phyloP scores from a whole-genome alignment of 305 asterid genomes.

The Solanum hybrid region DNA sequence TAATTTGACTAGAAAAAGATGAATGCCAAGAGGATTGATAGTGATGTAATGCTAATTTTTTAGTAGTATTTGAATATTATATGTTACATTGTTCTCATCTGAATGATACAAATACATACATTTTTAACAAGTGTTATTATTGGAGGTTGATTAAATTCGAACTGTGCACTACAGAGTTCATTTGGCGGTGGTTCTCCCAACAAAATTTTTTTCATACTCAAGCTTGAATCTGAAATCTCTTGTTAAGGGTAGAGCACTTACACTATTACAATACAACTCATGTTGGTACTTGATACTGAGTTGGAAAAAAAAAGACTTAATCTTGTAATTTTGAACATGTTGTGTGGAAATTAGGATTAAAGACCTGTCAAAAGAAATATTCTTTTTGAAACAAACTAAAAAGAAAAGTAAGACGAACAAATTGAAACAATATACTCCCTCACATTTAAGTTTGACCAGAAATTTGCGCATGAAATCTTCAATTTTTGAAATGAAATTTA shows the following conservation, averaged over 20 bases:
- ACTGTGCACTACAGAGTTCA: fast-evolving
- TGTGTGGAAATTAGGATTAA: background rate
- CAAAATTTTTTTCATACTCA: fast-evolving
- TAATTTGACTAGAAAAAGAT: background rate
- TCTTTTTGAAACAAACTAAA: background rate
- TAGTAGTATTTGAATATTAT: background rate
- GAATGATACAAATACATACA: background rate
- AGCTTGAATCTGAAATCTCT: fast-evolving
- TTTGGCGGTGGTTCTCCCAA: background rate
- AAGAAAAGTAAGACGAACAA: too few relatives aligned
- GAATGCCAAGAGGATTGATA: background rate
- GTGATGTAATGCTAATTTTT: background rate
- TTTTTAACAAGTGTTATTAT: background rate
- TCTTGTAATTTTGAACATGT: background rate
- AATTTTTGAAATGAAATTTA: too few relatives aligned
- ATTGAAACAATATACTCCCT: background rate
- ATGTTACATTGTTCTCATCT: background rate
- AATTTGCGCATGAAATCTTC: too few relatives aligned
- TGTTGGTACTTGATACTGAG: background rate
- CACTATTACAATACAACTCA: background rate
- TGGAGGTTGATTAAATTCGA: background rate
- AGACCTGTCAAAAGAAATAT: background rate
- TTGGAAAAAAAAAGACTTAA: too few relatives aligned
- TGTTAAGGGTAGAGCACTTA: background rate
- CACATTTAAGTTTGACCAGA: too few relatives aligned